Evolutionary conservation across 768 basidiomycete genomes (phyloP).

Genomic region (Boletus sp.): DNA sequence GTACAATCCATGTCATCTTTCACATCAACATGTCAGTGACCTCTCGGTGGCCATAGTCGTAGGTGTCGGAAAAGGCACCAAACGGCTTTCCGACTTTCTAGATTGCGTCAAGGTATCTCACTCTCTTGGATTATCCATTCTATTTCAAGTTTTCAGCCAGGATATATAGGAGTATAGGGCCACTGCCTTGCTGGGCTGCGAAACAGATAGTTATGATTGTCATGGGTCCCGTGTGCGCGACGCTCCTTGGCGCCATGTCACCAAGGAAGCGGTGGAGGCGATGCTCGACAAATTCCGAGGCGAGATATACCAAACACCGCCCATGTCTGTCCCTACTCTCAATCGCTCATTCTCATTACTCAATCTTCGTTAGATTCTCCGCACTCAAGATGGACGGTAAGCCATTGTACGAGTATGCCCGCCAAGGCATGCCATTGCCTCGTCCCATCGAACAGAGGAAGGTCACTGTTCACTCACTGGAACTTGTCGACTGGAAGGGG

Average conservation of each 20-base stretch:
- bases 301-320: conserved; percentile 86
- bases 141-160: conserved; percentile 17
- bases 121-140: not conserved
- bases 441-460: conserved; percentile 88
- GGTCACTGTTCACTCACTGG: conserved; percentile 78
- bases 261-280: conserved; percentile 67
- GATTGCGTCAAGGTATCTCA: conserved; percentile 79
- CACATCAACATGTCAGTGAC: conserved; percentile 3
- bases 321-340: conserved; percentile 58
- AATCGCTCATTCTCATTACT: conserved; percentile 1
- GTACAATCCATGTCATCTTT: conserved; percentile 40
- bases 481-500: conserved; percentile 78
- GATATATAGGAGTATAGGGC: conserved; percentile 79
- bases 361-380: conserved; percentile 67
- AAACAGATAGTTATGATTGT: conserved; percentile 93
- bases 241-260: conserved; percentile 83
- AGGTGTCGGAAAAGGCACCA: conserved; percentile 88
- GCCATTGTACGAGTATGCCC: conserved; percentile 93
- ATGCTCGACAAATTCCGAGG: conserved; percentile 76
- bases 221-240: conserved; percentile 79
- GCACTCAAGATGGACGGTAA: conserved; percentile 98
- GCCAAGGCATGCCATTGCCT: conserved; percentile 86
- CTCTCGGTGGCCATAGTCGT: conserved; percentile 54
- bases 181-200: conserved; percentile 88
- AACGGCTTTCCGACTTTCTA: conserved; percentile 77